A percentile compares a stretch with the other conserved stretches of the same genome.
Evolutionary conservation across 1,139 yeast species (phyloP).

Genomic region (Torulaspora pretoriensis): DNA sequence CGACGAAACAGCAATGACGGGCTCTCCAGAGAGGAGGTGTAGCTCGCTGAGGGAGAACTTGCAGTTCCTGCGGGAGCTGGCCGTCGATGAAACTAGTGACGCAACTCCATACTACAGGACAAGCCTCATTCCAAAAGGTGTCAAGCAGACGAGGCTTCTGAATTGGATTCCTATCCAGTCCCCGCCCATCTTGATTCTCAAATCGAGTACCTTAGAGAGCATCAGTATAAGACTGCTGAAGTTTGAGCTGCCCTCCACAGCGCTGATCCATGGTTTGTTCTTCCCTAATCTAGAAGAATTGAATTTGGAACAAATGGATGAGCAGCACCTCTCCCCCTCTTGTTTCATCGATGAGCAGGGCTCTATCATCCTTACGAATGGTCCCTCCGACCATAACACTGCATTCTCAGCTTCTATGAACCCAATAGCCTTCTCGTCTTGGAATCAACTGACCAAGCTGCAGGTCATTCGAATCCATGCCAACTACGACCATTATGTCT

Average conservation of each 20-base stretch:
- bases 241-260: conserved; percentile 13
- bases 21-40: conserved; percentile 18
- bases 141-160: conserved; percentile 17
- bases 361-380: conserved; percentile 1
- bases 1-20: conserved; percentile 21
- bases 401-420: conserved; percentile 14
- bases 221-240: conserved; percentile 21
- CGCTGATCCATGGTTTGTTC: conserved; percentile 25
- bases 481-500: conserved; percentile 10
- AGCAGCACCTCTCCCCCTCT: conserved; percentile 6
- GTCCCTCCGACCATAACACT: not conserved
- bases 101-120: conserved; percentile 28
- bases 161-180: conserved; percentile 24
- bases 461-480: conserved; percentile 6
- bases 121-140: conserved; percentile 26
- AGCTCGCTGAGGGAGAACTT: conserved; percentile 19
- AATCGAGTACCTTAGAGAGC: conserved; percentile 17
- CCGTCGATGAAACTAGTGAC: conserved; percentile 23
- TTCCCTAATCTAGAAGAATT: conserved; percentile 19
- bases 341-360: conserved; percentile 3
- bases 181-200: conserved; percentile 26
- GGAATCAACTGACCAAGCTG: conserved; percentile 25
- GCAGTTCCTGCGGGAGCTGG: conserved; percentile 19
- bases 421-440: conserved; percentile 26
- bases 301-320: conserved; percentile 13